Evolutionary conservation across 768 basidiomycete species (phyloP).

Genomic region (Tricholoma sp.): DNA sequence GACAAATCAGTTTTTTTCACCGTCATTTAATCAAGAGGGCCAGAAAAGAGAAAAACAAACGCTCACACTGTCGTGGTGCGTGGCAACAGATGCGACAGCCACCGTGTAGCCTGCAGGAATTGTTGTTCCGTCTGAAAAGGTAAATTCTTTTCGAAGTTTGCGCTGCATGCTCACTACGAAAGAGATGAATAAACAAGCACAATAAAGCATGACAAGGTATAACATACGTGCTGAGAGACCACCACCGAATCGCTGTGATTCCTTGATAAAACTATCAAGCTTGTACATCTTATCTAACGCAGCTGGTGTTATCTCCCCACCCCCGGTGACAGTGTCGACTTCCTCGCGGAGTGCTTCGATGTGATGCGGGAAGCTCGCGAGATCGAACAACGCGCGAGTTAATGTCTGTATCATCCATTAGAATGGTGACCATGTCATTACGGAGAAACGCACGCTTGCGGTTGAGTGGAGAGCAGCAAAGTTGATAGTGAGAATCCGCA

Average conservation of each 20-base stretch:
- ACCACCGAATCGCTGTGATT: slow-evolving; percentile 31
- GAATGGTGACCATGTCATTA: too few relatives aligned
- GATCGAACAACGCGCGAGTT: slow-evolving; percentile 29
- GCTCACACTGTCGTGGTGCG: slow-evolving; percentile 9
- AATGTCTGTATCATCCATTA: slow-evolving; percentile 24
- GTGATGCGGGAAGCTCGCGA: slow-evolving; percentile 32
- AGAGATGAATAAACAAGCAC: background rate
- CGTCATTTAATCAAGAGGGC: too few relatives aligned
- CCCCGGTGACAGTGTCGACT: slow-evolving; percentile 29
- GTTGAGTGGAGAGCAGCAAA: too few relatives aligned
- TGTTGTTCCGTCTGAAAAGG: slow-evolving; percentile 21
- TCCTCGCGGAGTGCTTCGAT: slow-evolving; percentile 36
- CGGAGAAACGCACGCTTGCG: too few relatives aligned
- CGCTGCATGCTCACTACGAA: slow-evolving; percentile 15
- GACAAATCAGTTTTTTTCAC: background rate
- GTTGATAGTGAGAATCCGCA: too few relatives aligned
- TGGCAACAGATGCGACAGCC: slow-evolving; percentile 10
- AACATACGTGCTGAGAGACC: slow-evolving; percentile 17
- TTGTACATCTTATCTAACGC: slow-evolving; percentile 33
- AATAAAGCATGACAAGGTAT: slow-evolving; percentile 15
- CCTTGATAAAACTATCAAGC: slow-evolving; percentile 42
- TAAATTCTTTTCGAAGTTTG: slow-evolving; percentile 16
- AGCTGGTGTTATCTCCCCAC: slow-evolving; percentile 33
- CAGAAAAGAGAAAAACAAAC: background rate
- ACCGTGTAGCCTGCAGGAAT: slow-evolving; percentile 22